These are phyloP conservation scores for Podospora pseudoanserina DNA, from an alignment of 495 filamentous ascomycete species.

Conservation along the genomic window DNA sequence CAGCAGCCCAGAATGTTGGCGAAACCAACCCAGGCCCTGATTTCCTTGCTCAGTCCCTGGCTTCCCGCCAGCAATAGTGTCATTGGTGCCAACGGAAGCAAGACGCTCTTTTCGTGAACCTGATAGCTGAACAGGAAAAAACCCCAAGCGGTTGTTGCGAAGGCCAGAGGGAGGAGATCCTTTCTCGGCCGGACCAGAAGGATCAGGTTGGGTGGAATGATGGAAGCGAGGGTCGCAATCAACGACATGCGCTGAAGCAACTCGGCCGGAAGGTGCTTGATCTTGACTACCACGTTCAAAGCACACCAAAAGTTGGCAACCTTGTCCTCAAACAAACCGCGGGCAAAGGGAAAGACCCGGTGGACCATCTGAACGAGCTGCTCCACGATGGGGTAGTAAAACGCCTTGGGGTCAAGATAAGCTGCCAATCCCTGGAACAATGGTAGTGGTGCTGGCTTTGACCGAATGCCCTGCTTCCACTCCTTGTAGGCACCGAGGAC, in stretches of 20 bases:
- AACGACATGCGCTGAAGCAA: conserved; percentile 76
- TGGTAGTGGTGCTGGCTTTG: conserved; percentile 54
- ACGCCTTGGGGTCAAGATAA: conserved; percentile 57
- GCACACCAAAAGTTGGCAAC: conserved; percentile 98
- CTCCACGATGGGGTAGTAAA: conserved; percentile 67
- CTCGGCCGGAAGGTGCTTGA: conserved; percentile 61
- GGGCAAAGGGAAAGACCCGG: conserved; percentile 90
- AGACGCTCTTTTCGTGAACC: conserved; percentile 94
- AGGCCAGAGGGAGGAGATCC: conserved; percentile 69
- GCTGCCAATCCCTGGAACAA: conserved; percentile 55
- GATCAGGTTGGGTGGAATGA: conserved; percentile 70
- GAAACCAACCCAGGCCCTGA: conserved; percentile 85
- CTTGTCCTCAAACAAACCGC: conserved; percentile 96
- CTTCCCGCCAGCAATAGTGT: conserved; percentile 76
- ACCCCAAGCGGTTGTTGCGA: conserved; percentile 84
- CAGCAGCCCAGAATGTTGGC: conserved; percentile 87
- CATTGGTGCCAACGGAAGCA: conserved; percentile 88
- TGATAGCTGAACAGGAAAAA: conserved; percentile 98
- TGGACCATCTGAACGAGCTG: conserved; percentile 78
- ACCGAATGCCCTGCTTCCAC: conserved; percentile 48
- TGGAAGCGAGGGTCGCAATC: conserved; percentile 67
- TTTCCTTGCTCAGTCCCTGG: conserved; percentile 68
- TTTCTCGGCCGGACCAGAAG: conserved; percentile 76
- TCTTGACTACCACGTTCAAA: conserved; percentile 81
- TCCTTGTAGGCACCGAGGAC: conserved; percentile 62